Conservation (phyloP, 2,329 filamentous ascomycete genomes). For the Epichloe uncinata region DNA sequence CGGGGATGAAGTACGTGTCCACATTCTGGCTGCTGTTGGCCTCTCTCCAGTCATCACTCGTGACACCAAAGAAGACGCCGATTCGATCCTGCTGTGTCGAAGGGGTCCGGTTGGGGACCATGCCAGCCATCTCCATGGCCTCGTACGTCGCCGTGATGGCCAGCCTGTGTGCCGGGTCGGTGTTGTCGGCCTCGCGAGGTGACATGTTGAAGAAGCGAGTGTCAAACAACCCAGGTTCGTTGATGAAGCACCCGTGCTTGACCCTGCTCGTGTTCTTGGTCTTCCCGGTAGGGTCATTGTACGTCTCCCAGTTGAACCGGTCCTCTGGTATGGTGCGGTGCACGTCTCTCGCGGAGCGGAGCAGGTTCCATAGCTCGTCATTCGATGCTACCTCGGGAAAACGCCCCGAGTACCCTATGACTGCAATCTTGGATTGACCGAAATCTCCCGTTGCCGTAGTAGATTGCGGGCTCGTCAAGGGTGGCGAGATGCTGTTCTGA, state of each 20-base stretch:
- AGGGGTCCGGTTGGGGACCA: slow-evolving; percentile 5
- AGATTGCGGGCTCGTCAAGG: too few species aligned
- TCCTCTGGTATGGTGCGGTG: slow-evolving; percentile 46
- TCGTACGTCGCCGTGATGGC: slow-evolving; percentile 63
- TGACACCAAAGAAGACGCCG: slow-evolving; percentile 64
- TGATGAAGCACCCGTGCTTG: slow-evolving; percentile 53
- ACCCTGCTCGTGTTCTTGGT: slow-evolving; percentile 53
- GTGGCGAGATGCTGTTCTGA: too few species aligned
- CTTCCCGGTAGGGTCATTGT: slow-evolving; percentile 54
- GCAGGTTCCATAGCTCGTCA: slow-evolving; percentile 44
- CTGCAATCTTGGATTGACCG: slow-evolving; percentile 40
- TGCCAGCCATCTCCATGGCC: slow-evolving; percentile 61
- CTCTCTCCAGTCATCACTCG: slow-evolving; percentile 69
- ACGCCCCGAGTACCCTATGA: slow-evolving; percentile 47
- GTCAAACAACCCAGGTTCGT: slow-evolving; percentile 60
- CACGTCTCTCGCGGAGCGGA: slow-evolving; percentile 44
- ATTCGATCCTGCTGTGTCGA: slow-evolving; percentile 45
- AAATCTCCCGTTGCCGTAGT: too few species aligned
- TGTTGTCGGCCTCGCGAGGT: slow-evolving; percentile 56
- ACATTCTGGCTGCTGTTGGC: slow-evolving; percentile 58
- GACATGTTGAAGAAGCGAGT: slow-evolving; percentile 71
- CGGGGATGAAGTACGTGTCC: slow-evolving; percentile 41
- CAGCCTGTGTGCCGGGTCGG: slow-evolving; percentile 61
- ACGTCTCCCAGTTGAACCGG: slow-evolving; percentile 50
- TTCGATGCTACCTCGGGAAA: slow-evolving; percentile 23